Conservation (phyloP, 2,329 filamentous ascomycete genomes). For the Cladophialophora bantiana region DNA sequence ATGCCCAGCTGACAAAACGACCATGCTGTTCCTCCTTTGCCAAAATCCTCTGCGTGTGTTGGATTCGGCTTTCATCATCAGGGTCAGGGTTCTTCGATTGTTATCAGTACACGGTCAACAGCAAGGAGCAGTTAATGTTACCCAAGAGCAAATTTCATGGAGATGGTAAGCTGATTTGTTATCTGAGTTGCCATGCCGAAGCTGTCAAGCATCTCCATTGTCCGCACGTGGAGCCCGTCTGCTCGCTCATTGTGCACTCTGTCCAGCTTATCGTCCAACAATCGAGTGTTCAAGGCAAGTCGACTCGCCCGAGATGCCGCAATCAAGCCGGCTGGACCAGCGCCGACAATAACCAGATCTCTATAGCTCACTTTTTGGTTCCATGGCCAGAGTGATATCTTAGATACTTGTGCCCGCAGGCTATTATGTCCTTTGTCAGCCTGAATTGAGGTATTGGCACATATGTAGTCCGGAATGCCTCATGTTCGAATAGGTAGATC, state of each 20-base stretch:
- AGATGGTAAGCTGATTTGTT: conserved; percentile 70
- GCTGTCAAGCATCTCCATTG: conserved; percentile 74
- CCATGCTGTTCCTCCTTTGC: conserved; percentile 69
- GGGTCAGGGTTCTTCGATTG: conserved; percentile 60
- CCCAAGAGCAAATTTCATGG: conserved; percentile 66
- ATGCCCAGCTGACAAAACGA: conserved; percentile 71
- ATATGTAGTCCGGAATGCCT: too few relatives aligned
- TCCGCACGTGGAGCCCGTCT: conserved; percentile 68
- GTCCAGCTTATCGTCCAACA: conserved; percentile 54
- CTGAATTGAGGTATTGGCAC: too few relatives aligned
- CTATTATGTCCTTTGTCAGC: too few relatives aligned
- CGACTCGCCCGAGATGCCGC: conserved; percentile 58
- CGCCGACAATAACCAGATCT: conserved; percentile 59
- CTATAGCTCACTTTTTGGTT: conserved; percentile 41
- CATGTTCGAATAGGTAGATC: too few relatives aligned
- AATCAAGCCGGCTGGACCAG: conserved; percentile 58
- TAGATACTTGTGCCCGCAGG: too few relatives aligned
- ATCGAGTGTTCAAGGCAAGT: conserved; percentile 57
- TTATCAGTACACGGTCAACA: background rate
- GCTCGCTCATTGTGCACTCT: conserved; percentile 52
- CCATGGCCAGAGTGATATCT: background rate
- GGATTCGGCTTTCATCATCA: conserved; percentile 58
- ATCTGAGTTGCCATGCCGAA: conserved; percentile 71
- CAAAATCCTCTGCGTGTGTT: conserved; percentile 65
- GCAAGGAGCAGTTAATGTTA: background rate